Base-by-base conservation (phyloP, 345 rosid genomes). In the Eucalyptus curtisii region DNA sequence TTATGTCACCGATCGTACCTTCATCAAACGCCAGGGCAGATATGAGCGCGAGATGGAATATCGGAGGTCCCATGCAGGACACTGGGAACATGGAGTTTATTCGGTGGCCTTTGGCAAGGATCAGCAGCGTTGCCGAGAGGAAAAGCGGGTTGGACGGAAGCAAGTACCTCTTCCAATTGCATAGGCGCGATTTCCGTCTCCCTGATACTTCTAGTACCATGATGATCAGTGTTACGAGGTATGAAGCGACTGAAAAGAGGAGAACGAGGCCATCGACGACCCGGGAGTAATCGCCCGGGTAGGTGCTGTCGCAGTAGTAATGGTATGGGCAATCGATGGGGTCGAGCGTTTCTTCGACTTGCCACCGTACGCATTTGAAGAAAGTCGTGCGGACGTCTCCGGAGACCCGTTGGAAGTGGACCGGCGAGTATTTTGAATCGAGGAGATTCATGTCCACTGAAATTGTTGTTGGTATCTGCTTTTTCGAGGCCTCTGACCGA, bases 281-380 rank as follows among this genome's bases (percentile, higher is more conserved):
- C 20, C 88, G 86, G 6, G 96, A 95, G 81, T 94, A 95, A 86
- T 93, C 86, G 2, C 96, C 97, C 2, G 96, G 91, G 90, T 95
- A 95, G 57, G 44, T 88, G 89, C 96, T 93, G 88, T 97, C 97
- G 81, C 99, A 96, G 91, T 91, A 97, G 92, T 97, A 97, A 92
- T 97, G 99, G 84, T 91, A 96, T 55, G 96, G 97, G 91, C 98
- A 97, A 91, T 91, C 91, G 40, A 93, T 71, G 64, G 98, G 99
- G 94, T 97, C 96, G 88, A 95, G 86, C 49, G 99, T 97, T 82
- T 97, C 96, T 90, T 97, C 99, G 10, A 93, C 91, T 90, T 96
- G 97, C 99, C 99, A 97, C 88, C 92, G 93, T 19, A 91, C 89
- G 92, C 98, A 97, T 89, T 97, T 96, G 94, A 93, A 93, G 90